A percentile compares a stretch with the other conserved stretches of the same genome.
phyloP scores from a whole-genome alignment of 768 basidiomycete species.

The Mycena amicta region DNA sequence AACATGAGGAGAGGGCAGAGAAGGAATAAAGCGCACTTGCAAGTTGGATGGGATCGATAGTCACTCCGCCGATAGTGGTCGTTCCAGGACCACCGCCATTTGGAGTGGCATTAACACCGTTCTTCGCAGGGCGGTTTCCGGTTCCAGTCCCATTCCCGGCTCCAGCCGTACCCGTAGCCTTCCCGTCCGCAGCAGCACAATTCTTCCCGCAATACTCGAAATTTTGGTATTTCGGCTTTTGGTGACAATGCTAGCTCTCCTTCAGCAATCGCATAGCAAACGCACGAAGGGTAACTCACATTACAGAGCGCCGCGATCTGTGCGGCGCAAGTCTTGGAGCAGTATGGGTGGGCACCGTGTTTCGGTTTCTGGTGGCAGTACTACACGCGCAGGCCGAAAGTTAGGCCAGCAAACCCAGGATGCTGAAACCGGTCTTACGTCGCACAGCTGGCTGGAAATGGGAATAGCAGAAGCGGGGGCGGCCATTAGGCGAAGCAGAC shows the following conservation, averaged over 20 bases:
- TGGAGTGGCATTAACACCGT: not conserved
- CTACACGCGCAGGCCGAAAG: slow-evolving; percentile 27
- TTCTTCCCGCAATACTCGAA: slow-evolving; percentile 69
- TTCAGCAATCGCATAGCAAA: not conserved
- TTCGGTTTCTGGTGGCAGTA: slow-evolving; percentile 55
- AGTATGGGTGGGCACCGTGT: slow-evolving; percentile 47
- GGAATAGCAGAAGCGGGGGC: slow-evolving; percentile 18
- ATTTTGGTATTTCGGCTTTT: slow-evolving; percentile 59
- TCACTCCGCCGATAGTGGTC: not conserved
- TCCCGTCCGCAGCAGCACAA: slow-evolving; percentile 52
- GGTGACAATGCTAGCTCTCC: slow-evolving; percentile 50
- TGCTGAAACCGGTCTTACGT: slow-evolving; percentile 31
- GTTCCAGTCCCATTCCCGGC: not conserved
- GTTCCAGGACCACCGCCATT: not conserved
- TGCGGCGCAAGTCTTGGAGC: slow-evolving; percentile 57
- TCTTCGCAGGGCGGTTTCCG: slow-evolving; percentile 7
- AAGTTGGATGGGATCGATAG: not conserved
- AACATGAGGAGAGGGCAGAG: not conserved
- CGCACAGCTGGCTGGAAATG: slow-evolving; percentile 36
- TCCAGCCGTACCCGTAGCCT: slow-evolving; percentile 1
- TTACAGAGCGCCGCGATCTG: slow-evolving; percentile 49
- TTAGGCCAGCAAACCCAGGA: not conserved
- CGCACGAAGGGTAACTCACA: slow-evolving; percentile 32
- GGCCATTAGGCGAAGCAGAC: slow-evolving; percentile 33
- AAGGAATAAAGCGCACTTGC: slow-evolving; percentile 7